A percentile compares a stretch with the other conserved stretches of the same genome.
These are phyloP conservation scores for Angophora floribunda DNA, from an alignment of 345 rosid species.

Conservation along the genomic window DNA sequence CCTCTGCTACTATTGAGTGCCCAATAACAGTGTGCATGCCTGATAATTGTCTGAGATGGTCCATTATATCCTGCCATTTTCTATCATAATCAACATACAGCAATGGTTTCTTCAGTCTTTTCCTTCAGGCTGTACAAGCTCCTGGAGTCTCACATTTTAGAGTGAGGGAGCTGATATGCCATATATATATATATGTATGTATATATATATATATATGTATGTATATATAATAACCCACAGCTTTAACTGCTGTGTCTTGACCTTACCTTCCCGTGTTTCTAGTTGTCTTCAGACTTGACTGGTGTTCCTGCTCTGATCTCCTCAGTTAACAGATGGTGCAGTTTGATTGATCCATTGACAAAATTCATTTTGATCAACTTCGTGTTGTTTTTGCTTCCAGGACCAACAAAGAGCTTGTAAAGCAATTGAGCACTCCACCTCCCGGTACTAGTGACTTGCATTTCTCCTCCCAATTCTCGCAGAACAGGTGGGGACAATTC, in stretches of 20 bases:
- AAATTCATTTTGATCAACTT: background rate
- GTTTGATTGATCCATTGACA: background rate
- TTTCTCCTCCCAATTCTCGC: conserved; percentile 44
- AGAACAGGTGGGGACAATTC: conserved; percentile 65
- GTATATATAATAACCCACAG: background rate
- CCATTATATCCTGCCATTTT: background rate
- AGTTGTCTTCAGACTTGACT: background rate
- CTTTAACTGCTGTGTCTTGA: background rate
- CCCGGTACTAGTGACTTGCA: conserved; percentile 37
- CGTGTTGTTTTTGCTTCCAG: conserved; percentile 9
- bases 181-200: too few species aligned
- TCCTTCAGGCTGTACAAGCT: background rate
- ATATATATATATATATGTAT: background rate
- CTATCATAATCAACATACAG: background rate
- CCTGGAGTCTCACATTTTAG: background rate
- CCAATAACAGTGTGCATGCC: background rate
- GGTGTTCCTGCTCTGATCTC: background rate
- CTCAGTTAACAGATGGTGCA: background rate
- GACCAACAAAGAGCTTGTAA: conserved; percentile 34
- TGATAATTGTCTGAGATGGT: background rate
- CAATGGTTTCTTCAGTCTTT: background rate
- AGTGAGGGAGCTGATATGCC: background rate
- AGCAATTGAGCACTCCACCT: conserved; percentile 29
- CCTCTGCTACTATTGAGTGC: background rate
- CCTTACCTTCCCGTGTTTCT: background rate